phyloP scores from a whole-genome alignment of 805 yeast species.

The Candida alai region DNA sequence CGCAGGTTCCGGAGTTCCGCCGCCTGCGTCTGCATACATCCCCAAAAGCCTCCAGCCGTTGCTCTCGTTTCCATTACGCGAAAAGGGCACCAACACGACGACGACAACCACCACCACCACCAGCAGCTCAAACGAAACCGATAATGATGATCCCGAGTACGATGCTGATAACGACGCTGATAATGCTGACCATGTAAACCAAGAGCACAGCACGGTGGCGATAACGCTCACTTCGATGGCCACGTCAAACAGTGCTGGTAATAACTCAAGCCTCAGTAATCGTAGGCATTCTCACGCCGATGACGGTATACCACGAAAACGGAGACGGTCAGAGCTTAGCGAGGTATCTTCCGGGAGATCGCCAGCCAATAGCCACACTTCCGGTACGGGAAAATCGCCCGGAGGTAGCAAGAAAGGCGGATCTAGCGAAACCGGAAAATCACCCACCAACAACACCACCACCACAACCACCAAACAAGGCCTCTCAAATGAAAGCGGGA shows the following conservation, averaged over 20 bases:
- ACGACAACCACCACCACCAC: not conserved
- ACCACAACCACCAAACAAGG: conserved; percentile 5
- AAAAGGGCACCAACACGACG: not conserved
- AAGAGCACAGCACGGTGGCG: too few species aligned
- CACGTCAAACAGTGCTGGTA: too few species aligned
- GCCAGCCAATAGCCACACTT: not conserved
- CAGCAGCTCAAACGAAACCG: not conserved
- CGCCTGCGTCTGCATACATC: conserved; percentile 4
- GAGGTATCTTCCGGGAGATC: not conserved
- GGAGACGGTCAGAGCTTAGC: not conserved
- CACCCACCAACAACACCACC: too few species aligned
- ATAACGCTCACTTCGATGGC: too few species aligned
- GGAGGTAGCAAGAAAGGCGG: not conserved
- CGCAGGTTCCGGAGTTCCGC: not conserved
- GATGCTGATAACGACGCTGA: conserved; percentile 1
- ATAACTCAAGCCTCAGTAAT: too few species aligned
- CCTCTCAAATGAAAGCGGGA: conserved; percentile 14
- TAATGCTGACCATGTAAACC: not conserved
- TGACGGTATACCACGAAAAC: too few species aligned
- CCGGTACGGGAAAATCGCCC: not conserved
- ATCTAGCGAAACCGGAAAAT: not conserved
- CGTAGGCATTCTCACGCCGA: too few species aligned
- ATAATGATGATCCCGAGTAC: not conserved
- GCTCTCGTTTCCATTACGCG: conserved; percentile 5
- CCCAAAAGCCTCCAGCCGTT: conserved; percentile 8